Evolutionary conservation across 805 yeast genomes (phyloP).

Genomic region (Saccharomycopsis synnaedendra): DNA sequence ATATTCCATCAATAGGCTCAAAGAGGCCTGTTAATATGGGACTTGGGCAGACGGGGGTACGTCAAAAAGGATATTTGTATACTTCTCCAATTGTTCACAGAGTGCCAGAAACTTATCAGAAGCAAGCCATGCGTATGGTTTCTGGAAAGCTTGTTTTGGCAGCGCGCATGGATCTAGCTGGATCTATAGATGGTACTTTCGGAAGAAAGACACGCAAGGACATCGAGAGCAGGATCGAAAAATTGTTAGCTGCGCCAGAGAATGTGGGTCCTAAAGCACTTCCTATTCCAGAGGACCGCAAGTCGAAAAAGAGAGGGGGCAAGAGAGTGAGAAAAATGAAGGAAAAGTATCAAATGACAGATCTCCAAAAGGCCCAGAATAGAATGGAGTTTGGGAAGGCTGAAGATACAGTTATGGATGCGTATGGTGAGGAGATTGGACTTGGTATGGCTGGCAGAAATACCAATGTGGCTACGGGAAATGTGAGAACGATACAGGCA

Average conservation of each 20-base stretch:
- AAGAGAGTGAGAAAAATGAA: slow-evolving; percentile 66
- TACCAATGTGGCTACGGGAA: neutral
- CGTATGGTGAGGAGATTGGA: slow-evolving; percentile 74
- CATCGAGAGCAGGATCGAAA: slow-evolving; percentile 51
- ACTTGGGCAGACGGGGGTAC: slow-evolving; percentile 32
- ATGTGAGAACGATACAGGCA: neutral
- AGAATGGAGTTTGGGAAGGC: slow-evolving; percentile 71
- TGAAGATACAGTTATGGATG: slow-evolving; percentile 51
- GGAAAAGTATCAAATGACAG: slow-evolving; percentile 72
- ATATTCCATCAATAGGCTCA: slow-evolving; percentile 67
- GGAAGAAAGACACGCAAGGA: slow-evolving; percentile 56
- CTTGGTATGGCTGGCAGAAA: slow-evolving; percentile 53
- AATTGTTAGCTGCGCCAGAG: slow-evolving; percentile 70
- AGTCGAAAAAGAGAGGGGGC: slow-evolving; percentile 83
- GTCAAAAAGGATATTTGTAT: slow-evolving; percentile 63
- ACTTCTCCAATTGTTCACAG: slow-evolving; percentile 37
- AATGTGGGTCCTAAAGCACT: slow-evolving; percentile 47
- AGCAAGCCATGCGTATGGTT: slow-evolving; percentile 65
- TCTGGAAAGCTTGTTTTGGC: slow-evolving; percentile 76
- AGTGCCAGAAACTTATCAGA: slow-evolving; percentile 47
- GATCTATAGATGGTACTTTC: slow-evolving; percentile 32
- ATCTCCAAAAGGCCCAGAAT: slow-evolving; percentile 72
- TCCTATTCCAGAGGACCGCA: slow-evolving; percentile 62
- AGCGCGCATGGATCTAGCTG: slow-evolving; percentile 65
- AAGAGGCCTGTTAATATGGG: slow-evolving; percentile 29